Base-by-base conservation (phyloP, 2,329 filamentous ascomycete species). In the Coniochaeta hoffmannii region DNA sequence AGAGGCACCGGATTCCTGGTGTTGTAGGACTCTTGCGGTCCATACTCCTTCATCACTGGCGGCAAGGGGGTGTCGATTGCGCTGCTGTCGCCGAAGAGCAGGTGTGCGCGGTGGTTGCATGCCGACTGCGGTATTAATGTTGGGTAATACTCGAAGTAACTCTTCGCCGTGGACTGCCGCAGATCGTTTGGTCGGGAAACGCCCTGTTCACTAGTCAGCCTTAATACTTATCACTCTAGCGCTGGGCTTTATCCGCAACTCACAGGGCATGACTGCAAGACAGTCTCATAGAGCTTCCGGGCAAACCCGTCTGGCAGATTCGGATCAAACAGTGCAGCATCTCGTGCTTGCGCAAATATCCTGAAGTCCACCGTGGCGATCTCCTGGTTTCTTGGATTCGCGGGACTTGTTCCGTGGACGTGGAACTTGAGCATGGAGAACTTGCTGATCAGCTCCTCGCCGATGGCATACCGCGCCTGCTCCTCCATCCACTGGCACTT, bases 401-500 rank as follows among this genome's bases (percentile, higher is more conserved):
- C 28, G 12, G 57, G 57, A 26, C 44, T 31, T 2, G 49, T 38
- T 30, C 57, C 57, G 50, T 53, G 46, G n/a, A 55, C 36, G 44
- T 57, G 55, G 44, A 59, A 59, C 50, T 53, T 55, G 12, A 59
- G 53, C 32, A 54, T 50, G 2, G 55, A 57, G 53, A 59, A 59
- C 51, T 56, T 57, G 17, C 53, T 49, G 8, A 54, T 50, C 41
- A 55, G 35, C 28, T 54, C 64, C 2, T 50, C 49, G 32, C 62
- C 2, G 65, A 66, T 19, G 61, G 64, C 51, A 24, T 44, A 41
- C n/a, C 51, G 35, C 3, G 36, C 36, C 35, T 53, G 51, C 51
- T 41, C 34, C 19, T 53, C 51, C 32, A 50, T 50, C 49, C 49
- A 50, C n/a, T 34, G 49, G 22, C 49, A 50, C 28, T 50, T 50